Percentiles rank a stretch among this genome's conserved stretches.
Evolutionary conservation across 2,329 filamentous ascomycete species (phyloP).

Genomic region (Sclerotinia trifoliorum): DNA sequence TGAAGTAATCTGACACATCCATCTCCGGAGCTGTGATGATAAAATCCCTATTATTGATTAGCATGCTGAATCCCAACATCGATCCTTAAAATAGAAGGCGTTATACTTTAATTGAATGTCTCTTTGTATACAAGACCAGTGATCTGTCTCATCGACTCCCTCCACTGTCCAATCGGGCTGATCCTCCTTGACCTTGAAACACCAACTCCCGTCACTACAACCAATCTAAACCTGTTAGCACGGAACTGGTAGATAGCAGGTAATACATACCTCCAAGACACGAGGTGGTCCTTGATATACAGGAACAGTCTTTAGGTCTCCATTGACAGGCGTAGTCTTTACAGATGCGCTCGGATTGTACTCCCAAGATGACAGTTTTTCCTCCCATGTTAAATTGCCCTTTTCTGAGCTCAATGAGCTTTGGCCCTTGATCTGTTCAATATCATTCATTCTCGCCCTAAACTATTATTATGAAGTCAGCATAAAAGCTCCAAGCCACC

Average conservation of each 20-base stretch:
- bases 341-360: slow-evolving; percentile 25
- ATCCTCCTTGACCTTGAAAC: slow-evolving; percentile 34
- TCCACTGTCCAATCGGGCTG: slow-evolving; percentile 38
- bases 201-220: slow-evolving; percentile 38
- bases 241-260: not conserved
- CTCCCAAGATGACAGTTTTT: slow-evolving; percentile 33
- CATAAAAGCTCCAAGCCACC: not conserved
- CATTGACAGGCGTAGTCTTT: not conserved
- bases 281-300: slow-evolving; percentile 31
- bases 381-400: not conserved
- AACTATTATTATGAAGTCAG: slow-evolving; percentile 27
- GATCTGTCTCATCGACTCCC: slow-evolving; percentile 37
- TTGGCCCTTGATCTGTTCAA: slow-evolving; percentile 20
- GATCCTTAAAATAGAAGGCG: not conserved
- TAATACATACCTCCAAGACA: slow-evolving; percentile 31
- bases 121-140: slow-evolving; percentile 33
- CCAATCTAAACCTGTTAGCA: slow-evolving; percentile 27
- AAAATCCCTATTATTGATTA: slow-evolving; percentile 32
- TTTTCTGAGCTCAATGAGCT: slow-evolving; percentile 8
- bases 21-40: slow-evolving; percentile 23
- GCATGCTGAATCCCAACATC: not conserved
- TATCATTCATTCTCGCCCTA: slow-evolving; percentile 29
- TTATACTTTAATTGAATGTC: slow-evolving; percentile 28
- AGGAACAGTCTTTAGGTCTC: slow-evolving; percentile 18
- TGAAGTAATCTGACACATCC: slow-evolving; percentile 32